Base-by-base conservation (phyloP, 1,284 basidiomycete species). In the Inonotus obliquus region DNA sequence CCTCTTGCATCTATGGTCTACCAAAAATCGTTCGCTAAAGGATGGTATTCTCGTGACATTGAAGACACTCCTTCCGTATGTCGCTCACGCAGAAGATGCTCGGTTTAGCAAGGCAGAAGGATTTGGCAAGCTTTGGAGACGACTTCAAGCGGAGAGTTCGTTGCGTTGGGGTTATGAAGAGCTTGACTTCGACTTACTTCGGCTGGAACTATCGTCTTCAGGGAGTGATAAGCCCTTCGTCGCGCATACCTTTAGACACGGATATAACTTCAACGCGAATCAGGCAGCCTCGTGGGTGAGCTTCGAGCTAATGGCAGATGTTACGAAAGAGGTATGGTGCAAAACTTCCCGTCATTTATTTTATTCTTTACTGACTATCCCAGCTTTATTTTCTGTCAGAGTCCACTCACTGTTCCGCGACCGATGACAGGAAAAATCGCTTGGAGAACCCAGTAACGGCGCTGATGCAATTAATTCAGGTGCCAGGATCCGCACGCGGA, bases 271-370 rank as follows among this genome's bases (percentile, higher is more conserved):
- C 67, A 83, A 84, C 61, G 69, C 81, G 0, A 77, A 74, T 23
- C 86, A 92, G 70, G 91, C 91, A 0, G 71, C 92, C 39, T 80
- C 85, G 0, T 98, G 96, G 95, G 82, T 85, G 1, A 79, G 87
- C 0, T 74, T 96, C 3, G 87, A 96, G 70, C 75, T 97, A n/a
- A 89, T 91, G 64, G 89, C 92, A 4, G 92, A 95, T 68, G 89
- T 87, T 68, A 80, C 84, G 9, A 80, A 81, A 54, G 83, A 86
- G 76, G 92, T 92, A 68, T 0, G n/a, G n/a, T n/a, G 25, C 47
- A 61, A 25, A 25, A 2, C 37, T 17, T 13, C 23, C 61, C 59
- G 29, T 66, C 55, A 39, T 60, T 47, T 51, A 48, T 65, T 49
- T 37, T 10, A 23, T 57, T 32, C 53, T 27, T 39, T 23, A 45